Evolutionary conservation across 768 basidiomycete species (phyloP).

Genomic region (Trametes villosa): DNA sequence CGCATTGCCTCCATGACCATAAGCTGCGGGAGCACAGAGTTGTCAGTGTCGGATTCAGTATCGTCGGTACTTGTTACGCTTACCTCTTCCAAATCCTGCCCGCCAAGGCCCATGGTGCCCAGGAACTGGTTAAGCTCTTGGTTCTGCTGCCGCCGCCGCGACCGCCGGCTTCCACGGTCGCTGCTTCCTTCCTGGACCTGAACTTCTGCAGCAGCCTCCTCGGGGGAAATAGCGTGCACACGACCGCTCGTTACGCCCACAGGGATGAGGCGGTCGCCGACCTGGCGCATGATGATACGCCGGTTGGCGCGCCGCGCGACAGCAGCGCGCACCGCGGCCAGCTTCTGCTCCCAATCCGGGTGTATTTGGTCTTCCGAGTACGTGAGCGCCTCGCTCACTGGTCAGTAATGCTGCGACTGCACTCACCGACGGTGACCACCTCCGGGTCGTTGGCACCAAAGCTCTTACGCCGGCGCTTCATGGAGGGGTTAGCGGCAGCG

Average conservation of each 20-base stretch:
- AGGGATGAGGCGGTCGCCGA: conserved; percentile 95
- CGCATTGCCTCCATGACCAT: conserved; percentile 99
- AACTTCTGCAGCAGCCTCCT: conserved; percentile 54
- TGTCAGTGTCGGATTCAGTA: background rate
- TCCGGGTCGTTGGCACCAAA: conserved; percentile 85
- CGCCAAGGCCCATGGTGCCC: conserved; percentile 66
- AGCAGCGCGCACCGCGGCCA: conserved; percentile 93
- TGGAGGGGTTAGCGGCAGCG: conserved; percentile 21
- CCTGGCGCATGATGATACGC: conserved; percentile 97
- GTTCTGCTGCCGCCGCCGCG: conserved; percentile 61
- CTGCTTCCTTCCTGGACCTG: conserved; percentile 45
- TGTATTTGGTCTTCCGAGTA: conserved; percentile 81
- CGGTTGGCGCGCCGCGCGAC: conserved; percentile 95
- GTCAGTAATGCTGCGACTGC: conserved; percentile 2
- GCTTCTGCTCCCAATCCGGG: conserved; percentile 97
- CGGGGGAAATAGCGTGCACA: conserved; percentile 66
- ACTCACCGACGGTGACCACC: conserved; percentile 87
- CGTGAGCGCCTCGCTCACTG: background rate
- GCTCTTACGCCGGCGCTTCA: conserved; percentile 83
- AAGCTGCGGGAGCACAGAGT: conserved; percentile 52
- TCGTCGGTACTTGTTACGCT: no score
- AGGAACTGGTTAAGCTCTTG: conserved; percentile 67
- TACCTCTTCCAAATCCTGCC: conserved; percentile 94
- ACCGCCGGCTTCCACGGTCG: conserved; percentile 50
- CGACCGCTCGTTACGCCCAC: conserved; percentile 94